Evolutionary conservation across 2,329 filamentous ascomycete genomes (phyloP), one percentile per base, ranked within the genome.

Genomic region (Aureobasidium sp.): DNA sequence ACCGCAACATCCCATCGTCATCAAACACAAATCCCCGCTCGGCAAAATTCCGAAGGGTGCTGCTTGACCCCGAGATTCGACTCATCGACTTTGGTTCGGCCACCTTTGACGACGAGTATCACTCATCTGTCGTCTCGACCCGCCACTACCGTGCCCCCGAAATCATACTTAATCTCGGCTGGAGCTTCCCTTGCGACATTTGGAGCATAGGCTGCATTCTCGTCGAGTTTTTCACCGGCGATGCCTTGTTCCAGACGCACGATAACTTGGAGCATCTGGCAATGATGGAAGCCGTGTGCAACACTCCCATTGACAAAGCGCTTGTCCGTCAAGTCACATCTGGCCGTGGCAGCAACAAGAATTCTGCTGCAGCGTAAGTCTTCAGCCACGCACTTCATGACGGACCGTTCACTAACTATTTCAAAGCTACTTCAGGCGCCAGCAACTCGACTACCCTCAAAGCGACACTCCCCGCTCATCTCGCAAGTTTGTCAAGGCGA

Each of bases 121-220:
- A 87, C 69, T 86, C 84, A 14, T 86, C 84, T 1, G 84, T 87
- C 1, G 85, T 87, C 6, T 87, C 84, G 8, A 87, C 85, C 7
- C 76, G 85, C 48, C 85, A 87, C 70, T 87, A 87, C 68, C 80
- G 85, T 63, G 85, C 85, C 7, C 85, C 85, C 0, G 85, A 87
- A 70, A 87, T 87, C 66, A 87, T 87, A 29, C 75, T 87, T 37
- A 86, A 87, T 62, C 78, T 87, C 27, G 85, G 85, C 20, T 87
- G 85, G 85, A 86, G 83, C 67, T 87, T 84, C 68, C 84, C 85
- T 12, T 87, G 85, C 69, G 85, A 87, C 67, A 85, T 87, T 60
- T 87, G 85, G 85, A 87, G 85, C 71, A 86, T 87, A 61, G 85
- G 85, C 25, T 87, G 85, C 67, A 87, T 87, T 61, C 74, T 87